A percentile compares a stretch with the other conserved stretches of the same genome.
These are phyloP conservation scores for Biscogniauxia sp. DNA, from an alignment of 2,329 filamentous ascomycete genomes.

Conservation along the genomic window DNA sequence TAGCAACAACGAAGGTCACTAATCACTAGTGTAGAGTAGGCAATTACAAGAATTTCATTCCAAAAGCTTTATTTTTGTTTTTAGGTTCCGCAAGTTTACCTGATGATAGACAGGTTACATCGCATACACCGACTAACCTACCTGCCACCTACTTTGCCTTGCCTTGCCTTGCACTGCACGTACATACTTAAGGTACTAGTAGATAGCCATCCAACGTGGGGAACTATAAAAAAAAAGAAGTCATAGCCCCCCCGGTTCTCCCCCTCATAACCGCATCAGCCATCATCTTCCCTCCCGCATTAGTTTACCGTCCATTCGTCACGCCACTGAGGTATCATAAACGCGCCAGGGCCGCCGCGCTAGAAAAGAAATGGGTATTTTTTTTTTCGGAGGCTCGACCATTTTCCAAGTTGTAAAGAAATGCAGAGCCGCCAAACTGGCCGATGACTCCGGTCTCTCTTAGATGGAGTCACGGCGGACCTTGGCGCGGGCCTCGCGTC, in stretches of 20 bases:
- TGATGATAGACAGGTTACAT: too few species aligned
- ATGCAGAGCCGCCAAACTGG: background rate
- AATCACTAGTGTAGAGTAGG: too few species aligned
- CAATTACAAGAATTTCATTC: too few species aligned
- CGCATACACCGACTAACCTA: too few species aligned
- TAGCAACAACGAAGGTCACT: too few species aligned
- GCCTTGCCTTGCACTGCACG: too few species aligned
- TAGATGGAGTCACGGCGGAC: constrained; percentile 40
- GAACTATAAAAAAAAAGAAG: background rate
- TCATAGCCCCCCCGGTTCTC: background rate
- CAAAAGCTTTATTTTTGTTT: too few species aligned
- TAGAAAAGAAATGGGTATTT: background rate
- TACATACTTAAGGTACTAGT: background rate
- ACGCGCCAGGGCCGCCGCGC: background rate
- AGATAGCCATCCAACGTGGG: background rate
- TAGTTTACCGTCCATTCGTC: background rate
- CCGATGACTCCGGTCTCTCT: background rate
- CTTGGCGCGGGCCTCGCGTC: constrained; percentile 57
- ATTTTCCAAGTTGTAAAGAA: background rate
- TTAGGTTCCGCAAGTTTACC: too few species aligned
- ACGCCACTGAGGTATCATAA: background rate
- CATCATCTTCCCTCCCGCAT: background rate
- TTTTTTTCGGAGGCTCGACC: background rate
- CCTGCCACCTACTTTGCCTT: too few species aligned
- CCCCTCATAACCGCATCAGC: background rate